Conservation (phyloP, 108 stramenopile species). For the Fistulifera solaris region DNA sequence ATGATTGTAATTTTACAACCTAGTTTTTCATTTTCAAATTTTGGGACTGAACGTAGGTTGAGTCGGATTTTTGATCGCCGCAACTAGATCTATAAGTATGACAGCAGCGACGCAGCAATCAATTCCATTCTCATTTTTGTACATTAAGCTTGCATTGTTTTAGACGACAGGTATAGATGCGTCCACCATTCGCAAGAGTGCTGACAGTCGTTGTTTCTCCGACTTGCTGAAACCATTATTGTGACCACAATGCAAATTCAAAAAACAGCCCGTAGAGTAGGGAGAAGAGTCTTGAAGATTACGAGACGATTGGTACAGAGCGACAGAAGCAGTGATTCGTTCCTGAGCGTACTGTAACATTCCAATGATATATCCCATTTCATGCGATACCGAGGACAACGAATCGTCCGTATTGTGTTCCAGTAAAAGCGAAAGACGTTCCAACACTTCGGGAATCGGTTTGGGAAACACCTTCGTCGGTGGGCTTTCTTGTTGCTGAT, state of each 20-base stretch:
- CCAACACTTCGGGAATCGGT: constrained; percentile 69
- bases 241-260: constrained; percentile 82
- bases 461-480: constrained; percentile 43
- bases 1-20: too few relatives aligned
- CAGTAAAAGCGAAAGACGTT: constrained; percentile 30
- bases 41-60: too few relatives aligned
- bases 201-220: constrained; percentile 44
- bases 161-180: too few relatives aligned
- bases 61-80: too few relatives aligned
- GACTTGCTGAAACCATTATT: constrained; percentile 66
- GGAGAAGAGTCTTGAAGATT: constrained; percentile 3
- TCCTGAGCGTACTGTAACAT: constrained; percentile 57
- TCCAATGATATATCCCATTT: constrained; percentile 50
- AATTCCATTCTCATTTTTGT: too few relatives aligned
- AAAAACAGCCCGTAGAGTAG: constrained; percentile 44
- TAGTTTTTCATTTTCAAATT: too few relatives aligned
- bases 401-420: constrained; percentile 13
- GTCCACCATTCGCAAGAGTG: not conserved
- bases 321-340: constrained; percentile 41
- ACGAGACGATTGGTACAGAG: constrained; percentile 18
- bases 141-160: too few relatives aligned
- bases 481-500: constrained; percentile 33
- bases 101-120: too few relatives aligned
- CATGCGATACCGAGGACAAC: constrained; percentile 31
- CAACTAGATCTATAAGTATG: too few relatives aligned